Conservation (phyloP, 805 yeast species). For the Yueomyces sp. region DNA sequence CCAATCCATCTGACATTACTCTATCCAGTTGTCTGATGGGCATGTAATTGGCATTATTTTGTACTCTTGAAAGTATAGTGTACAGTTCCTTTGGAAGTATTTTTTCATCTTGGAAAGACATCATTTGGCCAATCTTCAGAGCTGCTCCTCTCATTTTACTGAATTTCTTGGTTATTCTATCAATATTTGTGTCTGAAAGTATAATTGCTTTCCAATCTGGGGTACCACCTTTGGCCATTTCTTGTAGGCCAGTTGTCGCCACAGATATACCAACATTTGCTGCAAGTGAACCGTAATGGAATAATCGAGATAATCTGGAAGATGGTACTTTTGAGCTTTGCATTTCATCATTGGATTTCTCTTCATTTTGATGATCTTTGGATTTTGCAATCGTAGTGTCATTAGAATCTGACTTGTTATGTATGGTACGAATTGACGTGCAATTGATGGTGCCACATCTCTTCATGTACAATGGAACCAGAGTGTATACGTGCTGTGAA, state of each 20-base stretch:
- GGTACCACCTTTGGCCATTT: slow-evolving; percentile 42
- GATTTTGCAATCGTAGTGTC: background rate
- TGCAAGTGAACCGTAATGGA: slow-evolving; percentile 87
- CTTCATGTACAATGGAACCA: too few species aligned
- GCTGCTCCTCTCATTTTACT: slow-evolving; percentile 99
- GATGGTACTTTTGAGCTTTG: slow-evolving; percentile 62
- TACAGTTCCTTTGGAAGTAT: slow-evolving; percentile 79
- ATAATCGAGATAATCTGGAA: slow-evolving; percentile 73
- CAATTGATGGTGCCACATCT: too few species aligned
- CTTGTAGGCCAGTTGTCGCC: slow-evolving; percentile 60
- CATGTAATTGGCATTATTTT: slow-evolving; percentile 93
- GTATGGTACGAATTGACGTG: too few species aligned
- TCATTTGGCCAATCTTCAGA: slow-evolving; percentile 88
- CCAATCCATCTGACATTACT: slow-evolving; percentile 61
- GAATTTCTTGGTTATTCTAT: slow-evolving; percentile 74
- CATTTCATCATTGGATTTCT: slow-evolving; percentile 3
- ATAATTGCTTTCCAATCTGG: slow-evolving; percentile 45
- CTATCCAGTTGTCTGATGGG: slow-evolving; percentile 79
- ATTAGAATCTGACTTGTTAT: too few species aligned
- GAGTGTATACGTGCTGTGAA: too few species aligned
- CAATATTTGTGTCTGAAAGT: slow-evolving; percentile 72
- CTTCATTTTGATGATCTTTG: background rate
- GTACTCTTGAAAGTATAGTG: slow-evolving; percentile 67
- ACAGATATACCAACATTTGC: slow-evolving; percentile 84
- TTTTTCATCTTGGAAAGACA: slow-evolving; percentile 85